phyloP scores from a whole-genome alignment of 768 basidiomycete genomes.

The Rhizopogon salebrosus region DNA sequence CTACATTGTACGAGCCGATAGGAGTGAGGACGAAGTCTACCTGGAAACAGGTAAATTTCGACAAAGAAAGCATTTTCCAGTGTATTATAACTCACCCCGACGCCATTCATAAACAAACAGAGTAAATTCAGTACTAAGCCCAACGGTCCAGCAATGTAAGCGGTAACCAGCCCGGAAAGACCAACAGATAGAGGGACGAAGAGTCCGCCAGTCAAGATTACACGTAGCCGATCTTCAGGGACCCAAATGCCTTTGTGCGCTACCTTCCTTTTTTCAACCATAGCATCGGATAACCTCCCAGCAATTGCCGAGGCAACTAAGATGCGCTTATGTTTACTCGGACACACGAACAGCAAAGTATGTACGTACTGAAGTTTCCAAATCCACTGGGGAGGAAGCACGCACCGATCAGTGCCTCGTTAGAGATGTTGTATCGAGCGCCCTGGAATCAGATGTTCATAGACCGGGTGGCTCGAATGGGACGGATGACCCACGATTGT shows the following conservation, averaged over 20 bases:
- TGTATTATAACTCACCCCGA: conserved; percentile 43
- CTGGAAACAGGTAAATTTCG: conserved; percentile 20
- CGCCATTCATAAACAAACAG: conserved; percentile 43
- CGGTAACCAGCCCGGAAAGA: conserved; percentile 38
- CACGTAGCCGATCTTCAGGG: conserved; percentile 57
- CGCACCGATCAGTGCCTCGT: conserved; percentile 52
- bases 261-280: conserved; percentile 40
- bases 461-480: neutral
- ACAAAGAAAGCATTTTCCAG: neutral
- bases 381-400: conserved; percentile 58
- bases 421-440: conserved; percentile 46
- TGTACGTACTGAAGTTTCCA: conserved; percentile 49
- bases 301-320: conserved; percentile 54
- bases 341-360: neutral
- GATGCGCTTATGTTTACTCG: neutral
- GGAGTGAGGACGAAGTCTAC: conserved; percentile 53
- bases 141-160: conserved; percentile 38
- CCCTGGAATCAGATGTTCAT: conserved; percentile 33
- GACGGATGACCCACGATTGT: conserved; percentile 42
- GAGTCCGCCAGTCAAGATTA: conserved; percentile 35
- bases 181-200: conserved; percentile 46
- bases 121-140: conserved; percentile 35
- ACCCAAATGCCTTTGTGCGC: conserved; percentile 49
- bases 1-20: conserved; percentile 50
- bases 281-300: conserved; percentile 49